Evolutionary conservation across 345 rosid species (phyloP).

Genomic region (Noccaea caerulescens): DNA sequence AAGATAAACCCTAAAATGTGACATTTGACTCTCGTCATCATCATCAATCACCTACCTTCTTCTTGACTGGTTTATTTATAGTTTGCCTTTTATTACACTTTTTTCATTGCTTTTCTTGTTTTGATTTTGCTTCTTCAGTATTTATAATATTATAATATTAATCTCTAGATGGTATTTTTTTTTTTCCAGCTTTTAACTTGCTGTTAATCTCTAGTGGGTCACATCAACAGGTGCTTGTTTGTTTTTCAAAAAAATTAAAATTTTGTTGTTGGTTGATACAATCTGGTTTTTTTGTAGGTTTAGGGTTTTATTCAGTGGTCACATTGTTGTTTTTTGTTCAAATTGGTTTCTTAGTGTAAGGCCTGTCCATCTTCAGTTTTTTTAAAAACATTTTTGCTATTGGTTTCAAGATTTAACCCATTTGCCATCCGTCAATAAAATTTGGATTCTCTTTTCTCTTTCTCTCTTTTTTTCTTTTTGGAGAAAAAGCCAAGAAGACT

Average conservation of each 20-base stretch:
- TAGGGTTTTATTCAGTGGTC: conserved; percentile 59
- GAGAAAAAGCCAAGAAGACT: conserved; percentile 32
- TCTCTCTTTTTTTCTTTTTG: background rate
- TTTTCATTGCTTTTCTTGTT: conserved; percentile 16
- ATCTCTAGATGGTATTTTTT: conserved; percentile 23
- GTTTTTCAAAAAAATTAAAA: background rate
- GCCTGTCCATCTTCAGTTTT: conserved; percentile 6
- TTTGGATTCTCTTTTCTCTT: conserved; percentile 21
- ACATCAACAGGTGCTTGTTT: conserved; percentile 87
- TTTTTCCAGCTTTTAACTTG: conserved; percentile 66
- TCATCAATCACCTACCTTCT: conserved; percentile 2
- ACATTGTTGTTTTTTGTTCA: conserved; percentile 44
- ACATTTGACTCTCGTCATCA: conserved; percentile 21
- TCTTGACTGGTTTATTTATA: conserved; percentile 21
- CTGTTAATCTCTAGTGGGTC: conserved; percentile 90
- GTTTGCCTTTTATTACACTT: conserved; percentile 16
- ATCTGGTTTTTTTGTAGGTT: conserved; percentile 57
- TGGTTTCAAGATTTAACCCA: conserved; percentile 31
- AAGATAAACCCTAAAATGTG: conserved; percentile 41
- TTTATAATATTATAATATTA: conserved; percentile 32
- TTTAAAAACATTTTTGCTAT: background rate
- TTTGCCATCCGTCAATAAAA: conserved; percentile 37
- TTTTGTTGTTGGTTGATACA: conserved; percentile 35
- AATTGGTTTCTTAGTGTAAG: conserved; percentile 32
- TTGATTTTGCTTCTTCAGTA: conserved; percentile 6